A percentile compares a stretch with the other conserved stretches of the same genome.
Evolutionary conservation across 1,139 yeast species (phyloP).

Genomic region (Kodamaea anthophila): DNA sequence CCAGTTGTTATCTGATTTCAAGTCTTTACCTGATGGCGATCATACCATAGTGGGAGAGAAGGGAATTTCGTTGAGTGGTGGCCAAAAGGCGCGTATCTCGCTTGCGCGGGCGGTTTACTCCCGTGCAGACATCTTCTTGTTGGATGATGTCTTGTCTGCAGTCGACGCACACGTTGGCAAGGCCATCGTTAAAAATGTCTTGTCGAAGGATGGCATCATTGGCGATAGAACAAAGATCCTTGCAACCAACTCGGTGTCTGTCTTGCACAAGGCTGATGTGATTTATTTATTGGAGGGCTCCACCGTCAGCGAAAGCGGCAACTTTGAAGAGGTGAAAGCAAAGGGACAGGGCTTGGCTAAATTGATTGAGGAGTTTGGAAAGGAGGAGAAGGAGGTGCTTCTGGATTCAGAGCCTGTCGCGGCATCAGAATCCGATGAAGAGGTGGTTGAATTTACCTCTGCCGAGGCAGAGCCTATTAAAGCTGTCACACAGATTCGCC

Average conservation of each 20-base stretch:
- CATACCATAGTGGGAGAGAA: constrained; percentile 39
- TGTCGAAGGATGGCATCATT: constrained; percentile 19
- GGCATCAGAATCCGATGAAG: constrained; percentile 6
- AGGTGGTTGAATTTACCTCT: constrained; percentile 10
- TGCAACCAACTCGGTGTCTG: constrained; percentile 25
- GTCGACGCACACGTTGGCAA: constrained; percentile 34
- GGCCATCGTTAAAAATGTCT: constrained; percentile 17
- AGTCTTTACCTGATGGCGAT: constrained; percentile 36
- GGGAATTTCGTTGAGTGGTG: constrained; percentile 41
- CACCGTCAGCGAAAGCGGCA: constrained; percentile 24
- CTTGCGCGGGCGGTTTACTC: constrained; percentile 40
- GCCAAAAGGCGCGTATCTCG: constrained; percentile 39
- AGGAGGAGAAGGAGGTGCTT: constrained; percentile 12
- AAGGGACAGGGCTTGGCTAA: constrained; percentile 15
- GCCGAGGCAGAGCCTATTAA: constrained; percentile 4
- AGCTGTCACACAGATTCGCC: constrained; percentile 8
- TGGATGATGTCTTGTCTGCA: constrained; percentile 36
- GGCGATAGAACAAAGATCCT: constrained; percentile 22
- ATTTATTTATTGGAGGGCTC: constrained; percentile 27
- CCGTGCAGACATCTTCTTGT: constrained; percentile 31
- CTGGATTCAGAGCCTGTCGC: constrained; percentile 1
- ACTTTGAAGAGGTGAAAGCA: constrained; percentile 15
- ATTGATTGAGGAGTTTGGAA: constrained; percentile 74
- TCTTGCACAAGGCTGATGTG: constrained; percentile 25
- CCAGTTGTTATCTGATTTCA: constrained; percentile 30